Base-by-base conservation (phyloP, 352 stramenopile species). In the Pythium periplocum region DNA sequence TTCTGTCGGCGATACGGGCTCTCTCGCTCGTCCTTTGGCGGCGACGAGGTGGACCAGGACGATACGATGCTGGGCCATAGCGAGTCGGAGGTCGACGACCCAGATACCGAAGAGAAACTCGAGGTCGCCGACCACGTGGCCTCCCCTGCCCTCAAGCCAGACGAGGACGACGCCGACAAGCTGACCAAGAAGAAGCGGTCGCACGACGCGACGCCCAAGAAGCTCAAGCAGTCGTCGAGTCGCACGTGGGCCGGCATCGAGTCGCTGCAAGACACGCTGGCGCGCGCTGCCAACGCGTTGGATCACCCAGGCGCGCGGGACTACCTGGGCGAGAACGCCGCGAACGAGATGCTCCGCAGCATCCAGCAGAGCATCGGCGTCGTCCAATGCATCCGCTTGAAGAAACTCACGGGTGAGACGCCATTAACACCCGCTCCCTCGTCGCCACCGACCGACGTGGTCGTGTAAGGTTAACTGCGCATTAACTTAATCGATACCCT, bases 1-100 rank as follows among this genome's bases (percentile, higher is more conserved):
- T 90, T 90, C 55, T 86, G 75, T 44, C 64, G 70, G 10, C 75
- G 79, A n/a, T 87, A 84, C 35, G 74, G 77, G 7, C 66, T 87
- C 49, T 69, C 71, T 2, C 64, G 66, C 2, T 60, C 66, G 3
- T 67, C 68, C 6, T 45, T 85, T n/a, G 41, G 45, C 10, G 35
- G 8, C 9, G 53, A 61, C 31, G 44, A 59, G 36, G 39, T 7
- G 3, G 53, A 53, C 30, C 26, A 39, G 1, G 39, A 51, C 3
- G 26, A 46, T 17, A 35, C 47, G 48, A 49, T 42, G 40, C 37
- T 53, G 3, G 53, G 52, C 37, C 51, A 55, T 17, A 55, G 59
- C 53, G 59, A 48, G 10, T 7, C 11, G 7, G 43, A 48, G 7
- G 31, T 17, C 6, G 45, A 51, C 9, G 45, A 51, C 33, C n/a